Evolutionary conservation across 805 yeast species (phyloP), one percentile per base, ranked within the genome.

Genomic region (Saccharomyces mikatae): DNA sequence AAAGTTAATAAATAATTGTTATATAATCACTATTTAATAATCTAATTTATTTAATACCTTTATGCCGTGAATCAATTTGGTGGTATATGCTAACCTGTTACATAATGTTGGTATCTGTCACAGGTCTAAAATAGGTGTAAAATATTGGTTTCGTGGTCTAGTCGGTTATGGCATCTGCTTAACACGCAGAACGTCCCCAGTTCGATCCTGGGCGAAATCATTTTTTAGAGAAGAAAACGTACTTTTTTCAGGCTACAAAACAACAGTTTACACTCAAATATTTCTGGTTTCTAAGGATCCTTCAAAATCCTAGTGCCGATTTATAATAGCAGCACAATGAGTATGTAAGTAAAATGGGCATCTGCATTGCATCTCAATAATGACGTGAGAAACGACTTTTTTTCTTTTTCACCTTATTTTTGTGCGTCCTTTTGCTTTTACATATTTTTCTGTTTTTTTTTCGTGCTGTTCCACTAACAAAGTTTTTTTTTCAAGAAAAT

Each of bases 111-210:
- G n/a, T n/a, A n/a, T n/a, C n/a, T n/a, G n/a, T n/a, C n/a, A n/a
- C n/a, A n/a, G n/a, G n/a, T n/a, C n/a, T n/a, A n/a, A n/a, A n/a
- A n/a, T n/a, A n/a, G n/a, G n/a, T n/a, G n/a, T n/a, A n/a, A n/a
- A n/a, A n/a, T n/a, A n/a, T 24, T 74, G 94, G 95, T 84, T 84
- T 83, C 85, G 90, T 90, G 97, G 97, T 90, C 96, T 90, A 90
- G 97, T 90, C 77, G 97, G 97, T 90, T 83, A 91, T 91, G 97
- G 96, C 97, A 88, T 88, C 94, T 90, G 97, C 97, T 89, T 90
- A 89, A 91, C 97, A 91, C 97, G 97, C 96, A 89, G 94, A 88
- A 88, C 91, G 97, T 92, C 97, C 97, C 97, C 97, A 90, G 98
- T 92, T 92, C 97, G 97, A 92, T 89, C 97, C 97, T 91, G 97